These are phyloP conservation scores for Cryptosporidium sp. DNA, from an alignment of 169 alveolate species.

Conservation along the genomic window DNA sequence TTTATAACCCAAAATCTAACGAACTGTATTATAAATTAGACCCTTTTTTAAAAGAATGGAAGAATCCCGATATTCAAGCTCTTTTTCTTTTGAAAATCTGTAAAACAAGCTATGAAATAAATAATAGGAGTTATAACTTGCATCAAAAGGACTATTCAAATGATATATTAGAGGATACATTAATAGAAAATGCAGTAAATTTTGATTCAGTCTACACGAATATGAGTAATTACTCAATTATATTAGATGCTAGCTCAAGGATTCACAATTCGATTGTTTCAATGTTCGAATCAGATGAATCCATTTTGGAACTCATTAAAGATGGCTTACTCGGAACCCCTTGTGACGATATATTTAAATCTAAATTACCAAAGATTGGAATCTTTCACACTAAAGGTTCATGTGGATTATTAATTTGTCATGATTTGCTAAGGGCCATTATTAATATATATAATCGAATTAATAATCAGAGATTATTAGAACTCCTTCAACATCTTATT, in stretches of 20 bases:
- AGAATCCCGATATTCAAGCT: constrained; percentile 28
- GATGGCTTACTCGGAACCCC: constrained; percentile 63
- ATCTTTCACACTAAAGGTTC: constrained; percentile 41
- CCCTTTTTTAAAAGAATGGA: constrained; percentile 56
- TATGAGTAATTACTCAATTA: constrained; percentile 20
- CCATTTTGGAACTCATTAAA: constrained; percentile 21
- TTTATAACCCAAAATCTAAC: constrained; percentile 8
- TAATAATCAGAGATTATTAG: constrained; percentile 25
- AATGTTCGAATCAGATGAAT: constrained; percentile 9
- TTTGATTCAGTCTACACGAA: constrained; percentile 2
- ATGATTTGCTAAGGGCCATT: not conserved
- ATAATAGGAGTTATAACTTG: constrained; percentile 14
- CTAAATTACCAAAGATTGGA: constrained; percentile 27
- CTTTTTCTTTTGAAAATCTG: constrained; percentile 50
- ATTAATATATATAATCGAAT: constrained; percentile 9
- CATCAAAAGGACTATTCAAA: constrained; percentile 22
- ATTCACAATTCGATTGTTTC: constrained; percentile 20
- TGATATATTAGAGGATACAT: constrained; percentile 30
- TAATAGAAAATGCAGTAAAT: not conserved
- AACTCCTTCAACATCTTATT: constrained; percentile 14
- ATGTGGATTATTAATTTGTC: constrained; percentile 55
- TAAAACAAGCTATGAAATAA: constrained; percentile 29
- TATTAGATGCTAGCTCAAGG: constrained; percentile 38
- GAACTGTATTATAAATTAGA: constrained; percentile 47
- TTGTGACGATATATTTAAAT: constrained; percentile 4